These are phyloP conservation scores for Vinca major DNA, from an alignment of 305 asterid genomes.

Conservation along the genomic window DNA sequence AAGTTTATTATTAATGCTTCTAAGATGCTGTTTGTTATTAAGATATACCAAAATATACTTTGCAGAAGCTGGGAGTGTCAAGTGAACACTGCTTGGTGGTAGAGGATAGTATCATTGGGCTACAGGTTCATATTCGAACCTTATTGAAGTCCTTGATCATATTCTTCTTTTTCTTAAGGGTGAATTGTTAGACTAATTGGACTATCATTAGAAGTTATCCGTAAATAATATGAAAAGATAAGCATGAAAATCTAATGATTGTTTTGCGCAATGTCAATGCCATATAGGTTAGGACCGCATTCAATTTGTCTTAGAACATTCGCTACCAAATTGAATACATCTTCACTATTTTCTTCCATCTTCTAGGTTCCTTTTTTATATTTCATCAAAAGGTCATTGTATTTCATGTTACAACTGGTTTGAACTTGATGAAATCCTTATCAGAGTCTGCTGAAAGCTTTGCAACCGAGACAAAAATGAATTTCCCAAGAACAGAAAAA, in stretches of 20 bases:
- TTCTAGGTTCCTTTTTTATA: not conserved
- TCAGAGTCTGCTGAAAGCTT: not conserved
- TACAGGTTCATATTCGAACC: constrained; percentile 46
- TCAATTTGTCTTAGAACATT: not conserved
- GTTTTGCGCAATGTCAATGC: not conserved
- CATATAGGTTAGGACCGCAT: not conserved
- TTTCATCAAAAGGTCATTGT: not conserved
- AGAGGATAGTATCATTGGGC: constrained; percentile 94
- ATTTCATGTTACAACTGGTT: not conserved
- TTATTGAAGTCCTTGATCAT: not conserved
- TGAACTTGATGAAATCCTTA: not conserved
- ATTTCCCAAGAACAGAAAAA: not conserved
- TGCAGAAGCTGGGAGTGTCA: constrained; percentile 62
- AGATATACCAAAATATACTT: constrained; percentile 14
- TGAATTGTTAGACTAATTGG: not conserved
- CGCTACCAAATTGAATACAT: not conserved
- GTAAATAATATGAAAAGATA: not conserved
- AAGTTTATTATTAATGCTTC: constrained; percentile 1
- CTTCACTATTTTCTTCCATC: not conserved
- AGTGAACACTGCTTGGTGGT: constrained; percentile 70
- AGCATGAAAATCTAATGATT: not conserved
- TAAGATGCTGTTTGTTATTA: constrained; percentile 9
- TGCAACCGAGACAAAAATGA: not conserved
- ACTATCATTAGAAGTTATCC: not conserved
- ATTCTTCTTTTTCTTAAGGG: not conserved